These are phyloP conservation scores for Saussurea involucrata DNA, from an alignment of 129 eudicot genomes.

Conservation along the genomic window DNA sequence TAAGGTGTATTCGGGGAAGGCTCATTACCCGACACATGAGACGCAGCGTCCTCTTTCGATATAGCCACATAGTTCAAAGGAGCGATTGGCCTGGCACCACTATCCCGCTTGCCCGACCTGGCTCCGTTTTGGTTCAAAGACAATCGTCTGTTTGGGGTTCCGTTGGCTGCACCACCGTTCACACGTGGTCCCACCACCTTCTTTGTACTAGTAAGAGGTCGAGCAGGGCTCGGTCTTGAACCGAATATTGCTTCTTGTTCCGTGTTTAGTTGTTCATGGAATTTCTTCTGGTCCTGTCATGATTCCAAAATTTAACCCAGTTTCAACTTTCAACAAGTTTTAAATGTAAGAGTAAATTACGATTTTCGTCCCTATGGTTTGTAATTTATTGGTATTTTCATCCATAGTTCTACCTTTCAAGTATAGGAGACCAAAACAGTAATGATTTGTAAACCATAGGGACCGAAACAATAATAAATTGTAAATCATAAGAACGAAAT, in stretches of 20 bases:
- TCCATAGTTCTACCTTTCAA: no score
- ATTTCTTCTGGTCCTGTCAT: constrained; percentile 89
- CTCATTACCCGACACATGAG: constrained; percentile 67
- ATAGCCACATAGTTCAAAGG: constrained; percentile 74
- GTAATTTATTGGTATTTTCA: no score
- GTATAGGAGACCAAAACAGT: no score
- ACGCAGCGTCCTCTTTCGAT: constrained; percentile 76
- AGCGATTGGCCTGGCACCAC: constrained; percentile 51
- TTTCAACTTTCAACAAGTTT: no score
- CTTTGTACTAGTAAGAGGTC: constrained; percentile 55
- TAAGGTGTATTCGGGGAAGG: constrained; percentile 62
- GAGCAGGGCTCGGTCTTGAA: constrained; percentile 89
- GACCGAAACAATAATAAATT: no score
- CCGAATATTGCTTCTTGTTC: constrained; percentile 67
- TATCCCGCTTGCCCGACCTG: constrained; percentile 68
- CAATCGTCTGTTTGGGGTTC: constrained; percentile 67
- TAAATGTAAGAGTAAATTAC: no score
- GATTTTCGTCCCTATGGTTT: no score
- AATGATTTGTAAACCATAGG: no score
- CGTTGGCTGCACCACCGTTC: constrained; percentile 68
- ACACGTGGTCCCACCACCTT: constrained; percentile 82
- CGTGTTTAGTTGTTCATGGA: constrained; percentile 63
- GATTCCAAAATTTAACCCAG: neutral
- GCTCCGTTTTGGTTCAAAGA: constrained; percentile 79
- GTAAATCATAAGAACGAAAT: no score